A percentile compares a stretch with the other conserved stretches of the same genome.
Evolutionary conservation across 441 rosid species (phyloP).

Genomic region (Mallotus japonicus): DNA sequence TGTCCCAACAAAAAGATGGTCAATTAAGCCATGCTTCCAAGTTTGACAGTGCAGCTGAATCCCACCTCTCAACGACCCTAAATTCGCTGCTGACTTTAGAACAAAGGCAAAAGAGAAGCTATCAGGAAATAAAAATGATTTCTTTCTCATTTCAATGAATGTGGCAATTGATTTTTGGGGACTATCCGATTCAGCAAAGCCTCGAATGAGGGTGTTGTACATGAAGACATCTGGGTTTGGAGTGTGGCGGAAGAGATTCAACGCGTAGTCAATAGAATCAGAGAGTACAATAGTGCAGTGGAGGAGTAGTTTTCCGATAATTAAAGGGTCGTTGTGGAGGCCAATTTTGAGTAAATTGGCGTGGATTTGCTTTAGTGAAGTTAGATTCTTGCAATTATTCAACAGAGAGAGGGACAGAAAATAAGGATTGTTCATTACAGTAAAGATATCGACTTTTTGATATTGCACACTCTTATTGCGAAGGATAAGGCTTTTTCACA

Average conservation of each 20-base stretch:
- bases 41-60: slow-evolving; percentile 71
- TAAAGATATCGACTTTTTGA: not conserved
- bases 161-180: slow-evolving; percentile 42
- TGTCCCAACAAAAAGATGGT: slow-evolving; percentile 64
- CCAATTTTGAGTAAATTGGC: slow-evolving; percentile 48
- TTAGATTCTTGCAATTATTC: slow-evolving; percentile 46
- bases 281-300: slow-evolving; percentile 47
- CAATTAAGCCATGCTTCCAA: slow-evolving; percentile 45
- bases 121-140: slow-evolving; percentile 45
- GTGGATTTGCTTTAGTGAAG: slow-evolving; percentile 54
- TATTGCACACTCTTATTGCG: too few relatives aligned
- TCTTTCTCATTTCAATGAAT: slow-evolving; percentile 47
- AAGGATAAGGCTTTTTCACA: too few relatives aligned
- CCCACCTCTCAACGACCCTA: slow-evolving; percentile 41
- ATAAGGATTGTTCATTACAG: slow-evolving; percentile 20
- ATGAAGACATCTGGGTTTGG: slow-evolving; percentile 63
- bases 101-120: slow-evolving; percentile 72
- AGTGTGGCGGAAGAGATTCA: slow-evolving; percentile 41
- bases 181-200: slow-evolving; percentile 45
- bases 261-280: slow-evolving; percentile 49
- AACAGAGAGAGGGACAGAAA: slow-evolving; percentile 36
- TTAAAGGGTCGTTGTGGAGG: slow-evolving; percentile 36
- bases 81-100: slow-evolving; percentile 57
- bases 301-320: slow-evolving; percentile 65
- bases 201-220: slow-evolving; percentile 69